Evolutionary conservation across 225 moss, liverwort and hornwort genomes (phyloP).

Genomic region (Marchantia paleacea): DNA sequence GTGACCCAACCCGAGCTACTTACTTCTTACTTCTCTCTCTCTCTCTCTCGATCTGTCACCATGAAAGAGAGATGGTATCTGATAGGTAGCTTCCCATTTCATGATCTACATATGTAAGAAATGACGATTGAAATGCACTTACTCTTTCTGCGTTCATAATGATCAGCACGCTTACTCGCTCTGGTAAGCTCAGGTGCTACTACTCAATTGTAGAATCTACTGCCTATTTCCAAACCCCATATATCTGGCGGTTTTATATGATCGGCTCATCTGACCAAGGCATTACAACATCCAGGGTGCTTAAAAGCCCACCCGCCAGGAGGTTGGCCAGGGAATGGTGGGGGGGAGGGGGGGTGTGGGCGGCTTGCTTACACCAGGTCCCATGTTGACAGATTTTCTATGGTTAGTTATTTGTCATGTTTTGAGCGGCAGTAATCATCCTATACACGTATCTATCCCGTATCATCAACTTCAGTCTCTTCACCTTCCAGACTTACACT

Average conservation of each 20-base stretch:
- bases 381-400: background rate
- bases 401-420: background rate
- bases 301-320: background rate
- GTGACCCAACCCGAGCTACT: background rate
- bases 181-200: background rate
- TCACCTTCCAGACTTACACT: background rate
- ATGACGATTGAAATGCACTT: background rate
- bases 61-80: background rate
- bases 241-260: background rate
- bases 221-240: background rate
- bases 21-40: background rate
- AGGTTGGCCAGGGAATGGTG: background rate
- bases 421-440: background rate
- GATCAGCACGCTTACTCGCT: conserved; percentile 3
- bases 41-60: background rate
- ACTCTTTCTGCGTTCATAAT: background rate
- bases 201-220: background rate
- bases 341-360: no score
- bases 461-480: background rate
- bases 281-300: background rate
- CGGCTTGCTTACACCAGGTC: background rate
- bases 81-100: background rate
- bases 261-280: background rate
- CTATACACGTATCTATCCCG: background rate
- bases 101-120: background rate